Percentiles rank a stretch among this genome's conserved stretches.
Evolutionary conservation across 169 alveolate species (phyloP).

Genomic region (Plasmodium sp.): DNA sequence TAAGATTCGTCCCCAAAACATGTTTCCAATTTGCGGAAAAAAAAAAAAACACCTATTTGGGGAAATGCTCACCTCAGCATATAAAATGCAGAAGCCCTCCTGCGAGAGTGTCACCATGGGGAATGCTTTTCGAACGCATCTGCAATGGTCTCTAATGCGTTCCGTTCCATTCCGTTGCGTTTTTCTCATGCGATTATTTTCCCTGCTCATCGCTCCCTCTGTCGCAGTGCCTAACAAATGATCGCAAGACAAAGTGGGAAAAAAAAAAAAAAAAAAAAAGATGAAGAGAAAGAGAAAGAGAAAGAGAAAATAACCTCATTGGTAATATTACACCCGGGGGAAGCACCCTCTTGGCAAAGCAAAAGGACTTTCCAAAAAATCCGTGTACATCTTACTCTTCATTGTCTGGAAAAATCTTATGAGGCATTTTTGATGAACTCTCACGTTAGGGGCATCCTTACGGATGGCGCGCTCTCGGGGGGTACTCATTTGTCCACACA

Average conservation of each 20-base stretch:
- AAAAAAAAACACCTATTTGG: not conserved
- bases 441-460: not conserved
- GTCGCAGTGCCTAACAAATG: not conserved
- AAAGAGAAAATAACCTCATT: not conserved
- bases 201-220: not conserved
- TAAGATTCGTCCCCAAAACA: not conserved
- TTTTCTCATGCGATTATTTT: not conserved
- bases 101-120: not conserved
- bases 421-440: not conserved
- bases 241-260: not conserved
- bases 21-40: not conserved
- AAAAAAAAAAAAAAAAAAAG: not conserved
- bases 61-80: not conserved
- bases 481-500: not conserved
- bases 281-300: not conserved
- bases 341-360: not conserved
- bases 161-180: not conserved
- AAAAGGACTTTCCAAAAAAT: not conserved
- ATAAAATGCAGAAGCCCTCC: not conserved
- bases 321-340: not conserved
- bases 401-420: not conserved
- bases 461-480: not conserved
- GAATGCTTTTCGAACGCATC: not conserved
- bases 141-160: not conserved
- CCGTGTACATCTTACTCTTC: not conserved